Evolutionary conservation across 306 rosid genomes (phyloP).

Genomic region (Sophora flavescens): DNA sequence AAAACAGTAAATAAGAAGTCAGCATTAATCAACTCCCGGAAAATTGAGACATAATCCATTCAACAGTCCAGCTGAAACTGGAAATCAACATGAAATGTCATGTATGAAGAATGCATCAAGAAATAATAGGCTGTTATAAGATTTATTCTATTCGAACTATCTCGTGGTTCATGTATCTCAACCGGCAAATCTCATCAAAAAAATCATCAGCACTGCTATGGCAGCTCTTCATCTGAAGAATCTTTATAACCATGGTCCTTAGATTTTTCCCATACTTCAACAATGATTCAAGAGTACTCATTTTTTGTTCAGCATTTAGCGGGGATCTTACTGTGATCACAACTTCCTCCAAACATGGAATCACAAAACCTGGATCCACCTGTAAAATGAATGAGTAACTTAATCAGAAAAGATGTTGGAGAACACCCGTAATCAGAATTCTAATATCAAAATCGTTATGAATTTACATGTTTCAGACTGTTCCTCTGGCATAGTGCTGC

Average conservation of each 20-base stretch:
- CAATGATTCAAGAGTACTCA: slow-evolving; percentile 86
- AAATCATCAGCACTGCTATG: slow-evolving; percentile 92
- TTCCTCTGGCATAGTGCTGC: slow-evolving; percentile 98
- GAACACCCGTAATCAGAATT: slow-evolving; percentile 1
- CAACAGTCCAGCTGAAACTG: slow-evolving; percentile 19
- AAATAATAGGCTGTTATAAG: neutral
- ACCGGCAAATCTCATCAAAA: slow-evolving; percentile 89
- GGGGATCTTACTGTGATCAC: slow-evolving; percentile 87
- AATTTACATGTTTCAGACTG: slow-evolving; percentile 80
- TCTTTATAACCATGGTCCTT: slow-evolving; percentile 78
- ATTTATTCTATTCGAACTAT: slow-evolving; percentile 80
- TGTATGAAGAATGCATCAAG: slow-evolving; percentile 11
- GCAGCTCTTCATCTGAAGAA: slow-evolving; percentile 91
- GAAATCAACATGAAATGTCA: slow-evolving; percentile 3
- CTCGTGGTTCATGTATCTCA: slow-evolving; percentile 65
- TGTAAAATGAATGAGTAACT: slow-evolving; percentile 42
- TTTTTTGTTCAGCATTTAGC: slow-evolving; percentile 93
- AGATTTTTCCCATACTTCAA: slow-evolving; percentile 76
- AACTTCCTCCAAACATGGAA: slow-evolving; percentile 88
- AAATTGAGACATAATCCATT: neutral
- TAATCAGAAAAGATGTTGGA: neutral
- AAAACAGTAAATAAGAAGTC: neutral
- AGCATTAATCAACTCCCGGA: neutral
- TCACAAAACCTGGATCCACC: slow-evolving; percentile 81
- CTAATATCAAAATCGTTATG: slow-evolving; percentile 7